Evolutionary conservation across 2,329 filamentous ascomycete species (phyloP).

Genomic region (Aspergillus tamarii): DNA sequence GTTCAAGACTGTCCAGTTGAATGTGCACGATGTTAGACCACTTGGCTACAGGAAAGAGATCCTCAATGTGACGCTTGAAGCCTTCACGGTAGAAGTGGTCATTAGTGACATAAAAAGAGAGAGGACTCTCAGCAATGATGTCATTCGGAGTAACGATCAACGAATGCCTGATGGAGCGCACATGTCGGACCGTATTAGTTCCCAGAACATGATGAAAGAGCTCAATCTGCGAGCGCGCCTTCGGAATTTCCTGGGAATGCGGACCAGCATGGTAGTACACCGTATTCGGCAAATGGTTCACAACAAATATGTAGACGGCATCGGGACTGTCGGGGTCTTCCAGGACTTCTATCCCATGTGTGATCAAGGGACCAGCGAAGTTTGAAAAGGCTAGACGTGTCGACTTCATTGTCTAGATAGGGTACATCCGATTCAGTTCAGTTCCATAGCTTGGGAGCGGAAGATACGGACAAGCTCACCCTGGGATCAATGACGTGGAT

Average conservation of each 20-base stretch:
- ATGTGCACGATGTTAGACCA: slow-evolving; percentile 58
- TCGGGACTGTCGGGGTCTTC: slow-evolving; percentile 47
- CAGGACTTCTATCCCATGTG: slow-evolving; percentile 66
- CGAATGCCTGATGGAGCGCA: slow-evolving; percentile 59
- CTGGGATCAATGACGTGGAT: slow-evolving; percentile 58
- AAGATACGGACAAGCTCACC: slow-evolving; percentile 34
- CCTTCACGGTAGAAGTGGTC: slow-evolving; percentile 61
- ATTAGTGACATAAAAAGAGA: slow-evolving; percentile 62
- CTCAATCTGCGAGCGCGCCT: slow-evolving; percentile 59
- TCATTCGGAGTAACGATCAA: slow-evolving; percentile 64
- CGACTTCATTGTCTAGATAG: slow-evolving; percentile 50
- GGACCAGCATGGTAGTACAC: slow-evolving; percentile 32
- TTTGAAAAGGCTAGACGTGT: slow-evolving; percentile 53
- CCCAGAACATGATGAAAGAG: slow-evolving; percentile 59
- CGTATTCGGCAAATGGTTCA: slow-evolving; percentile 62
- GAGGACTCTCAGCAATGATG: slow-evolving; percentile 52
- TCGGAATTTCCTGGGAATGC: slow-evolving; percentile 32
- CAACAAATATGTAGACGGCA: slow-evolving; percentile 61
- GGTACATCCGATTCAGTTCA: background rate
- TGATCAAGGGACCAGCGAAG: slow-evolving; percentile 58
- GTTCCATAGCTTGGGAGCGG: background rate
- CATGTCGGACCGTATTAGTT: slow-evolving; percentile 45
- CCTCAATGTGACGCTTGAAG: slow-evolving; percentile 52
- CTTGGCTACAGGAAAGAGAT: slow-evolving; percentile 42
- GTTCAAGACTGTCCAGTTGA: slow-evolving; percentile 34